These are phyloP conservation scores for Colletotrichum musae DNA, from an alignment of 2,329 filamentous ascomycete genomes.

Conservation along the genomic window DNA sequence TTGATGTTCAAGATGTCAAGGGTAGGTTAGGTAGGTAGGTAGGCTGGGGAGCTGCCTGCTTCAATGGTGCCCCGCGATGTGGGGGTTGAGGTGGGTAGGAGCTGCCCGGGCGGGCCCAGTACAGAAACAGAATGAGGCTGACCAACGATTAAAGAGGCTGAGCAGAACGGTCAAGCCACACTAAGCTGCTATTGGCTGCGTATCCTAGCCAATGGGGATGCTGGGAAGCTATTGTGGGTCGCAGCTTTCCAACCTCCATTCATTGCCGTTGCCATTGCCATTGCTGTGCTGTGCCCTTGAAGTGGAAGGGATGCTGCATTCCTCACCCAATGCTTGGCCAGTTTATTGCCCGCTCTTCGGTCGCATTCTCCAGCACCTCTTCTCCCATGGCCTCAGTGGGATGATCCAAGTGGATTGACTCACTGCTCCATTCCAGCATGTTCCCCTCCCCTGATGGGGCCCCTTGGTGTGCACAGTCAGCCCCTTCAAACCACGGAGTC, in stretches of 20 bases:
- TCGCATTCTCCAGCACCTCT: constrained; percentile 6
- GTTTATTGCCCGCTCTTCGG: constrained; percentile 6
- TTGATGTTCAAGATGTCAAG: constrained; percentile 3
- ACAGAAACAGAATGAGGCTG: constrained; percentile 24
- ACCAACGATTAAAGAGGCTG: constrained; percentile 20
- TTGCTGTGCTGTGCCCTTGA: no score
- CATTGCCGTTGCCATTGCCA: background rate
- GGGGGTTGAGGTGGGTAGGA: constrained; percentile 26
- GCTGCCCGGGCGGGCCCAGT: constrained; percentile 2
- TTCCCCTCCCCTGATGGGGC: background rate
- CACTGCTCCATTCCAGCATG: background rate
- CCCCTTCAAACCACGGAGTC: constrained; percentile 1
- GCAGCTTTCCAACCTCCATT: background rate
- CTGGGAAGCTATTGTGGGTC: constrained; percentile 21
- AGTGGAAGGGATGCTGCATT: constrained; percentile 5
- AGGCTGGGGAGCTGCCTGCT: background rate
- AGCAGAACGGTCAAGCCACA: constrained; percentile 23
- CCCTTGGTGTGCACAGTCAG: constrained; percentile 17
- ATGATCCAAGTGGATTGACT: constrained; percentile 7
- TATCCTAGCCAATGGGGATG: constrained; percentile 10
- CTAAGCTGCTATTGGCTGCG: constrained; percentile 3
- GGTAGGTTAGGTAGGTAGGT: background rate
- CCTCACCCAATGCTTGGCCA: constrained; percentile 9
- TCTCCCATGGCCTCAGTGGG: background rate
- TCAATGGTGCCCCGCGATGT: constrained; percentile 39